Evolutionary conservation across 495 filamentous ascomycete species (phyloP), one percentile per base, ranked within the genome.

Genomic region (Podospora comata): DNA sequence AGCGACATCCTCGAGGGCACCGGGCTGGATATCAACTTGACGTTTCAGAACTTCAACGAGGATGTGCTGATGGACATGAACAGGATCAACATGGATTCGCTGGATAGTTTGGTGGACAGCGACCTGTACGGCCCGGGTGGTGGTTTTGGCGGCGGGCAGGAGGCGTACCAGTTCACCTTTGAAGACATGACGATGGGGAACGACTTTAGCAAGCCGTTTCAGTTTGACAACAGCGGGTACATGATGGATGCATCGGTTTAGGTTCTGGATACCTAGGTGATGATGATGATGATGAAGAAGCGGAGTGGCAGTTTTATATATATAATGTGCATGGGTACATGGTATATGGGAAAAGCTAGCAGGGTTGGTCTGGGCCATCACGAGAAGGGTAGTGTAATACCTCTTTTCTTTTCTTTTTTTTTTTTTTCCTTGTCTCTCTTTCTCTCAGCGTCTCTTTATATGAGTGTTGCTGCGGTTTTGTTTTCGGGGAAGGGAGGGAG

Each of bases 1-100:
- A 85, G 83, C 71, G 85, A 87, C 63, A 79, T 86, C 28, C 80
- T 81, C 15, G 84, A 86, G 60, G 76, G 75, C 2, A 79, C 81
- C 9, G 71, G 79, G 26, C 75, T 84, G 64, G 82, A 84, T 28
- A 79, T 82, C 27, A 81, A 82, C 32, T 60, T 77, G 13, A 68
- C 64, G 44, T 84, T 80, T 80, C 71, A 79, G 28, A 73, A 76
- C 4, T 76, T 85, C 30, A 80, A 82, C 34, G 67, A 68, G 0
- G 79, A 80, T 6, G 57, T 74, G 5, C 64, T 79, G 26, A 54
- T 73, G 16, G 75, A 82, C 27, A 71, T 81, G 74, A 72, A 68
- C 70, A 63, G 32, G 11, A 19, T 63, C 20, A 77, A 67, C 27
- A 69, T 74, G 23, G 77, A 78, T 26, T 62, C 30, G 13, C n/a